These are phyloP conservation scores for Saitoella complicata DNA, from an alignment of 805 yeast genomes.

Conservation along the genomic window DNA sequence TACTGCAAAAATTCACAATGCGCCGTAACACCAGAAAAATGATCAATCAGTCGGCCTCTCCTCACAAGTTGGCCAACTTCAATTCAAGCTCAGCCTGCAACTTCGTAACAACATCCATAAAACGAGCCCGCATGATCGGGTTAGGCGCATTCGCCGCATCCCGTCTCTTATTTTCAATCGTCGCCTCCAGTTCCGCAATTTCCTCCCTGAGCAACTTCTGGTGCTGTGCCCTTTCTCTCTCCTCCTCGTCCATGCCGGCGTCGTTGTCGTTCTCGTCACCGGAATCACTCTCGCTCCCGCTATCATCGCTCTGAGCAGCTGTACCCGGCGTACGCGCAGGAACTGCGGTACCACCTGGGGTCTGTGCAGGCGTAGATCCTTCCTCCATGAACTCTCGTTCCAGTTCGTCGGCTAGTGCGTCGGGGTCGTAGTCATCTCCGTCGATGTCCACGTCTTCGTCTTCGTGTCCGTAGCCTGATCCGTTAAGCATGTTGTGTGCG, in stretches of 20 bases:
- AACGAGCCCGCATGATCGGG: slow-evolving; percentile 74
- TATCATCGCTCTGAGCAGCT: slow-evolving; percentile 11
- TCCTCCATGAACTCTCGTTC: no score
- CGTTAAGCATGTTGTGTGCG: slow-evolving; percentile 17
- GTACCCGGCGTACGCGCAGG: neutral
- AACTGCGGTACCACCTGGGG: no score
- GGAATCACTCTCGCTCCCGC: slow-evolving; percentile 30
- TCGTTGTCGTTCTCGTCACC: slow-evolving; percentile 42
- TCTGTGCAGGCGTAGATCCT: no score
- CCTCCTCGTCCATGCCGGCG: slow-evolving; percentile 37
- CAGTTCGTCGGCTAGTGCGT: no score
- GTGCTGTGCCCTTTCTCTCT: slow-evolving; percentile 40
- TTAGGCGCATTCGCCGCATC: slow-evolving; percentile 59
- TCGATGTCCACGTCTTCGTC: slow-evolving; percentile 21
- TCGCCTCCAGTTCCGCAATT: slow-evolving; percentile 60
- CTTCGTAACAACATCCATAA: slow-evolving; percentile 62
- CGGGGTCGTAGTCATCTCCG: no score
- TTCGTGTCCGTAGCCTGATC: slow-evolving; percentile 18
- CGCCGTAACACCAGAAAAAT: no score
- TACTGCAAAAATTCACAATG: no score
- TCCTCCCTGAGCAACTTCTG: slow-evolving; percentile 69
- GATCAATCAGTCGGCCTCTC: neutral
- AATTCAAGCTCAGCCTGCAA: slow-evolving; percentile 67
- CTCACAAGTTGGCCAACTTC: slow-evolving; percentile 50
- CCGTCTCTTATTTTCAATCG: slow-evolving; percentile 56